Evolutionary conservation across 2,329 filamentous ascomycete species (phyloP).

Genomic region (Emergomyces africanus): DNA sequence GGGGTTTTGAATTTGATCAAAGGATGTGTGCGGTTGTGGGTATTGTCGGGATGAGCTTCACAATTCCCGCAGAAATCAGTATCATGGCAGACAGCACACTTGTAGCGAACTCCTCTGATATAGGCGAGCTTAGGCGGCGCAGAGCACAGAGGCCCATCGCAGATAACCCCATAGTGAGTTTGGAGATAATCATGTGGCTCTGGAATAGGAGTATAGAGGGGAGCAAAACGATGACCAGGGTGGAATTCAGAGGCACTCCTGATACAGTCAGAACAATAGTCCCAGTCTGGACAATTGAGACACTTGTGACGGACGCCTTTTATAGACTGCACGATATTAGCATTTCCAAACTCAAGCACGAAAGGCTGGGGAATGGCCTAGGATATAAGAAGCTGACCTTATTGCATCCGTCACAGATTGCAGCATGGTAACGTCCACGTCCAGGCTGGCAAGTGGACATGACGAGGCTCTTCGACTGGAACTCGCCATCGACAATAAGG

Average conservation of each 20-base stretch:
- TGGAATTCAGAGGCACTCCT: slow-evolving; percentile 56
- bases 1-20: slow-evolving; percentile 95
- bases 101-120: slow-evolving; percentile 83
- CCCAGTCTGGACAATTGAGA: slow-evolving; percentile 92
- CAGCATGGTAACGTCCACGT: slow-evolving; percentile 68
- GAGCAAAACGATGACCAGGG: slow-evolving; percentile 73
- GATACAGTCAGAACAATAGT: slow-evolving; percentile 74
- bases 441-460: slow-evolving; percentile 61
- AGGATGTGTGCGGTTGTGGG: slow-evolving; percentile 90
- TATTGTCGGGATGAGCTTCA: slow-evolving; percentile 73
- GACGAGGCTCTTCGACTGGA: slow-evolving; percentile 48
- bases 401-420: slow-evolving; percentile 91
- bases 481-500: slow-evolving; percentile 28
- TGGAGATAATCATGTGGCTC: slow-evolving; percentile 37
- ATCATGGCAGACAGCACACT: slow-evolving; percentile 93
- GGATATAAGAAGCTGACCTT: slow-evolving; percentile 33
- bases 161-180: slow-evolving; percentile 74
- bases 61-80: slow-evolving; percentile 91
- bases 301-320: slow-evolving; percentile 91
- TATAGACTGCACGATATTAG: slow-evolving; percentile 47
- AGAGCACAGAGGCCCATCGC: slow-evolving; percentile 79
- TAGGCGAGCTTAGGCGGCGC: slow-evolving; percentile 30
- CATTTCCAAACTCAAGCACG: neutral
- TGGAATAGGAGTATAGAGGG: slow-evolving; percentile 60
- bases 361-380: too few relatives aligned